Conservation (phyloP, 495 filamentous ascomycete genomes). For the Xylaria flabelliformis region DNA sequence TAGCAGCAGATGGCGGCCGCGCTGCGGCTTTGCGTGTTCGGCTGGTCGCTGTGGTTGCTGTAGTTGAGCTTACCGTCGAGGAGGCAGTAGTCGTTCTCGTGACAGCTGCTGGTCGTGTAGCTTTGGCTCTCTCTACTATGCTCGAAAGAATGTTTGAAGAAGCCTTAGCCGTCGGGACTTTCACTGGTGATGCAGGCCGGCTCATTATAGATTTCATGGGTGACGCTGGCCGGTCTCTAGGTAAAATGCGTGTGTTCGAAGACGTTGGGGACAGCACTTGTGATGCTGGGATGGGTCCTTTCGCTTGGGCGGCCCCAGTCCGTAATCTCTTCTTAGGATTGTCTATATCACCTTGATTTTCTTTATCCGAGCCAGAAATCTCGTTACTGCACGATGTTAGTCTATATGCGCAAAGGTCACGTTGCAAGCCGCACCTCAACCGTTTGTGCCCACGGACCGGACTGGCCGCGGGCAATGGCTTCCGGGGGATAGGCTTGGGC, state of each 20-base stretch:
- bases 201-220: slow-evolving; percentile 47
- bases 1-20: slow-evolving; percentile 38
- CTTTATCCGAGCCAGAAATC: slow-evolving; percentile 74
- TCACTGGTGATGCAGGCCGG: slow-evolving; percentile 51
- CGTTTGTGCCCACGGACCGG: slow-evolving; percentile 60
- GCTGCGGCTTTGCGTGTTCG: slow-evolving; percentile 47
- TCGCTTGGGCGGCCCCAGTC: slow-evolving; percentile 30
- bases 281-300: slow-evolving; percentile 39
- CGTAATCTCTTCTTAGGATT: slow-evolving; percentile 53
- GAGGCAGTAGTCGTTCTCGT: slow-evolving; percentile 56
- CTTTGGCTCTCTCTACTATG: slow-evolving; percentile 63
- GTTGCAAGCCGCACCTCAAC: slow-evolving; percentile 60
- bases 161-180: slow-evolving; percentile 45
- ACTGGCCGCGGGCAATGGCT: slow-evolving; percentile 36
- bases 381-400: slow-evolving; percentile 60
- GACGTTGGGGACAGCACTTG: slow-evolving; percentile 82
- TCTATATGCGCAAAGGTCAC: slow-evolving; percentile 7
- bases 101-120: slow-evolving; percentile 53
- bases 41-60: slow-evolving; percentile 36
- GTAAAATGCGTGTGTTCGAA: slow-evolving; percentile 74
- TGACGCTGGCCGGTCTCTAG: slow-evolving; percentile 44
- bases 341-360: slow-evolving; percentile 68
- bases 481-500: slow-evolving; percentile 35
- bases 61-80: slow-evolving; percentile 45
- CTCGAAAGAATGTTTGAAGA: slow-evolving; percentile 58